phyloP scores from a whole-genome alignment of 495 filamentous ascomycete species.

The Xylaria telfairii region DNA sequence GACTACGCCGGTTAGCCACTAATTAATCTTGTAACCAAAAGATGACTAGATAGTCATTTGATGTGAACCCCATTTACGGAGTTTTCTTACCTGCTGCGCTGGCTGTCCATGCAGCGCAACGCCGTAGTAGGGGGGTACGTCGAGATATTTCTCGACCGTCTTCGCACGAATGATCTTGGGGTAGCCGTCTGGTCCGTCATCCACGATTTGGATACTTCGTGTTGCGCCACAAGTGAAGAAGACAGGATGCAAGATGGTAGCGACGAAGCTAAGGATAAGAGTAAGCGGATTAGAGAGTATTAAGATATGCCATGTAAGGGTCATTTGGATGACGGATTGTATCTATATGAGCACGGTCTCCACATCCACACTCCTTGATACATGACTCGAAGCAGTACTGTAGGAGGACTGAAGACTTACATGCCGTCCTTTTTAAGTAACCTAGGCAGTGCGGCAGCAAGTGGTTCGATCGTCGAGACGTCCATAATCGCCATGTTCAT shows the following conservation, averaged over 20 bases:
- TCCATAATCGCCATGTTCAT: constrained; percentile 58
- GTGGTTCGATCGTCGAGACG: constrained; percentile 41
- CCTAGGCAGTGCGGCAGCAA: constrained; percentile 41
- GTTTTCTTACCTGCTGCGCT: constrained; percentile 35
- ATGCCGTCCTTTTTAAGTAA: constrained; percentile 46
- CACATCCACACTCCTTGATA: not conserved
- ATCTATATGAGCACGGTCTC: not conserved
- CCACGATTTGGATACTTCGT: constrained; percentile 38
- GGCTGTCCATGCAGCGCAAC: constrained; percentile 40
- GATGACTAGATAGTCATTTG: not conserved
- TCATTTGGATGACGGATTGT: not conserved
- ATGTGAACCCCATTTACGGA: constrained; percentile 17
- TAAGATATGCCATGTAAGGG: not conserved
- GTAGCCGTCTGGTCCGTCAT: constrained; percentile 32
- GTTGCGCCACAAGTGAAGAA: constrained; percentile 49
- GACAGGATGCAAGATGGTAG: constrained; percentile 50
- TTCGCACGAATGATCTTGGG: constrained; percentile 34
- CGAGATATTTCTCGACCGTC: constrained; percentile 43
- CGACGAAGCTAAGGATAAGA: constrained; percentile 43
- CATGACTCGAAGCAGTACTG: not conserved
- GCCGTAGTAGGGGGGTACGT: constrained; percentile 43
- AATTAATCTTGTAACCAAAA: not conserved
- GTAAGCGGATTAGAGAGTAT: not conserved
- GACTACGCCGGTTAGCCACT: constrained; percentile 29
- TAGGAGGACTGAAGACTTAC: constrained; percentile 33